Percentiles rank a stretch among this genome's conserved stretches.
Evolutionary conservation across 768 basidiomycete species (phyloP).

Genomic region (Clavulina sp.): DNA sequence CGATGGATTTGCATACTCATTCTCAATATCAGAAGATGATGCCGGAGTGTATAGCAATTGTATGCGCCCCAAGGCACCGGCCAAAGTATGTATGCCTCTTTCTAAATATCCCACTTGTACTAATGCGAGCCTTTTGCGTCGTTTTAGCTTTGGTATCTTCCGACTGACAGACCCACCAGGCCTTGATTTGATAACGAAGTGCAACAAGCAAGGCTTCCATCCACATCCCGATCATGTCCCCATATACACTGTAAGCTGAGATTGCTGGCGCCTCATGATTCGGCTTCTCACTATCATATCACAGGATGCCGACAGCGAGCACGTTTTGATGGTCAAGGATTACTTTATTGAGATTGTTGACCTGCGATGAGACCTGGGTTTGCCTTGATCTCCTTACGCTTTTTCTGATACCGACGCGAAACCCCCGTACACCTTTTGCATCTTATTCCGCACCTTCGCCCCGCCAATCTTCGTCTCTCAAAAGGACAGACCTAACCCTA

Average conservation of each 20-base stretch:
- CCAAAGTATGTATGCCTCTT: slow-evolving; percentile 39
- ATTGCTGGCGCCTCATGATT: neutral
- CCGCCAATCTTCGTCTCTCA: neutral
- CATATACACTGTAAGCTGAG: slow-evolving; percentile 58
- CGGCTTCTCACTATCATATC: neutral
- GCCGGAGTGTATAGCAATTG: slow-evolving; percentile 82
- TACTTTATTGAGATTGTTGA: slow-evolving; percentile 69
- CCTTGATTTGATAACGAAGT: slow-evolving; percentile 48
- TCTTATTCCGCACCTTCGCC: neutral
- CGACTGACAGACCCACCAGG: slow-evolving; percentile 81
- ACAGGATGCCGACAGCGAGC: slow-evolving; percentile 72
- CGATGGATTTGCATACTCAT: slow-evolving; percentile 83
- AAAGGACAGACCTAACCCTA: too few relatives aligned
- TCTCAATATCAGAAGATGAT: slow-evolving; percentile 79
- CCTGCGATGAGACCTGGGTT: slow-evolving; percentile 39
- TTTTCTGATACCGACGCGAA: neutral
- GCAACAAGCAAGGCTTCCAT: slow-evolving; percentile 67
- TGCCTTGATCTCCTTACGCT: neutral
- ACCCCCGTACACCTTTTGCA: neutral
- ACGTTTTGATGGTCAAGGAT: slow-evolving; percentile 57
- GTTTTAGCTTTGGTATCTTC: slow-evolving; percentile 63
- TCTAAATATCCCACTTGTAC: neutral
- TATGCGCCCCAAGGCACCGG: slow-evolving; percentile 65
- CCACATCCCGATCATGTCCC: slow-evolving; percentile 59
- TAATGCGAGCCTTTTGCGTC: neutral